Evolutionary conservation across 306 rosid genomes (phyloP), one percentile per base, ranked within the genome.

Genomic region (Pterocarpus santalinus): DNA sequence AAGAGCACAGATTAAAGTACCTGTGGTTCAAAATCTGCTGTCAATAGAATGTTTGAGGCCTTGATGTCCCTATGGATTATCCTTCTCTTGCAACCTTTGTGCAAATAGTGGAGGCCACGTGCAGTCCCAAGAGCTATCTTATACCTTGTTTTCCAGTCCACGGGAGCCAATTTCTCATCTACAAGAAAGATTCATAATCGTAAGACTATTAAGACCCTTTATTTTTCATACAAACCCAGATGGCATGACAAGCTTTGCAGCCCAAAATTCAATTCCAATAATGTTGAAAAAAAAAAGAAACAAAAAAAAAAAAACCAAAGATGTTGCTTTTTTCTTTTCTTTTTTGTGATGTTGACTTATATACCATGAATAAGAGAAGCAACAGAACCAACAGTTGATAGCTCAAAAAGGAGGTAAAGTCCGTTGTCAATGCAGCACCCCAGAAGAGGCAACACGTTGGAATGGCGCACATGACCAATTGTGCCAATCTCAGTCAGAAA

Each of bases 401-500:
- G 85, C 66, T 80, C 81, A 72, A 92, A 92, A 78, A 92, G 79
- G 65, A 94, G 93, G 80, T 94, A 90, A 65, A 94, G 97, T 1
- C 97, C 97, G 75, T 87, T 89, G 56, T 94, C 98, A 69, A 92
- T 86, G 65, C 98, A 94, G 70, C 96, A 94, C 2, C 97, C 98
- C 57, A 88, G 61, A 67, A 94, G 97, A 5, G 98, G 89, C 78
- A 90, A 36, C 0, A 94, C 94, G 72, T 94, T 94, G 28, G 87
- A 80, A 79, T 93, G 98, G 49, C 64, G 79, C 5, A 88, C 99
- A 78, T 95, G 99, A 34, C 99, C 98, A 28, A 95, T 88, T 14
- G 98, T 95, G 2, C 99, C 98, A 83, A 93, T 95, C 88, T 95
- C 99, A 51, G 91, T 93, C 70, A 95, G 77, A 35, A 95, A 95